Evolutionary conservation across 2,329 filamentous ascomycete species (phyloP), one percentile per base, ranked within the genome.

Genomic region (Pestalotiopsis fici): DNA sequence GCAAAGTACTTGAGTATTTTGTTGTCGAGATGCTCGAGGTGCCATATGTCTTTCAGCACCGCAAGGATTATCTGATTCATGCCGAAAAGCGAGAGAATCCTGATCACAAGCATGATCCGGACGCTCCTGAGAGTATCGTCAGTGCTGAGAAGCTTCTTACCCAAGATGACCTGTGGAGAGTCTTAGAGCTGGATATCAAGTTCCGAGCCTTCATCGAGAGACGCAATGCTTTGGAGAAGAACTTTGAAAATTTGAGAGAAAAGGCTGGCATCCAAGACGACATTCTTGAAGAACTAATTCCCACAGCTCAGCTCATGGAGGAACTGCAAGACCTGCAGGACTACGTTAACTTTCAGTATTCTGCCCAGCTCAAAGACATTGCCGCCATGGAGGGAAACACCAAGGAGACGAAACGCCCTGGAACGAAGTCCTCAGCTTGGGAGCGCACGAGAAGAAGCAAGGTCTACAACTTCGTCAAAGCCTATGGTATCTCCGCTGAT

Each of bases 251-350:
- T 69, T 82, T 97, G 23, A 91, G 90, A 74, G 82, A 82, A 1
- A 80, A 82, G 5, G 82, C 88, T 21, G 86, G 87, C 3, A 84
- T 95, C 23, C 82, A 89, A 27, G 96, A 98, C 75, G 77, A 84
- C 1, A 90, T 93, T 66, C 90, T 98, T 54, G 92, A 95, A 59
- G 91, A 95, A 71, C 91, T 98, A 86, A 87, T 96, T n/a, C 86
- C 87, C 0, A 86, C 90, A 67, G 94, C 95, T 3, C 89, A 89
- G 4, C 95, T 92, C 0, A 95, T 98, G 85, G 96, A 99, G 77
- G 96, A 99, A 77, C 86, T 99, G 21, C 96, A 99, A 77, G 96
- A 99, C 78, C 82, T 99, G 25, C 95, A 98, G 76, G 96, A 99
- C 75, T 98, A 98, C 74, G 84, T 98, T 65, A 94, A 98, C 76